Evolutionary conservation across 2,329 filamentous ascomycete species (phyloP), one percentile per base, ranked within the genome.

Genomic region (Pochonia chlamydosporia): DNA sequence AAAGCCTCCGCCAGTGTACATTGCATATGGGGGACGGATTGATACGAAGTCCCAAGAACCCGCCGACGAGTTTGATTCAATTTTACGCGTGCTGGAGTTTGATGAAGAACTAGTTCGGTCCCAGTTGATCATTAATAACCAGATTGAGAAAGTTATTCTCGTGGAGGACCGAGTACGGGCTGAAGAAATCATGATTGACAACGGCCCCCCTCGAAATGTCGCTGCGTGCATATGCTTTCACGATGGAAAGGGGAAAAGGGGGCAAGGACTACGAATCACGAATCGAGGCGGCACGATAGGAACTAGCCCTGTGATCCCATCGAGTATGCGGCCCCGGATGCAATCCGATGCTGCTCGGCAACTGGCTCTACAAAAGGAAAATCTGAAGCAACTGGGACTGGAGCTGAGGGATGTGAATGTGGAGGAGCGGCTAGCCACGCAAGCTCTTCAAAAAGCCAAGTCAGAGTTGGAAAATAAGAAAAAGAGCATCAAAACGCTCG

Each of bases 101-200:
- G 87, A 93, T 51, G 82, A 92, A 54, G 79, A 87, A 18, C 68
- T 87, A 37, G 84, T 96, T 18, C 83, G 83, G 43, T 86, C 89
- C 51, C 84, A 90, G 49, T 71, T 97, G 40, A 85, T 99, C 58
- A 93, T 97, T 62, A 85, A 84, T 52, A 78, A 89, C 56, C 69
- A 71, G 6, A 89, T 96, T 44, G 93, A 99, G 52, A 91, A 96
- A 63, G 81, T 85, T 7, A 79, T 96, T 5, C 73, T 99, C 1
- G 81, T 96, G 46, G 73, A 82, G 47, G 73, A 84, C 25, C 74
- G 87, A 24, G 65, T 74, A 1, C 78, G 88, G 47, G 93, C 85
- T 1, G 74, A 84, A 37, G 68, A 74, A 4, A 77, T 87, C 40
- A 87, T 96, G 77, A 81, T 85, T 50, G 73, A 76, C 45, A 74